Percentiles rank a stretch among this genome's conserved stretches.
Evolutionary conservation across 2,329 filamentous ascomycete genomes (phyloP).

Genomic region (Incumbomyces delicatus): DNA sequence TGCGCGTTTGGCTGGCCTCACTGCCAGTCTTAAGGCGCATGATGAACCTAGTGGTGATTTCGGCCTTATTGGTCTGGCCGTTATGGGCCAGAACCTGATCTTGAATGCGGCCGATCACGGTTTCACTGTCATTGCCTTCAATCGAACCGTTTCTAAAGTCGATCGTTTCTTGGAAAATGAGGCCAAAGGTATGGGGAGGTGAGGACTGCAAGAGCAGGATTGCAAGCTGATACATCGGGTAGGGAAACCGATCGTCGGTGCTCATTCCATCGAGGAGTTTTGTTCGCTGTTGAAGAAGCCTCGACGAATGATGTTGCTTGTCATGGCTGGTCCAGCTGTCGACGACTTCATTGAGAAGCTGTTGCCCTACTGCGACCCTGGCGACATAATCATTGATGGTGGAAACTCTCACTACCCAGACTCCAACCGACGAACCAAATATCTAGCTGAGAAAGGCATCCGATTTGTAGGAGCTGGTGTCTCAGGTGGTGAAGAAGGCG

Average conservation of each 20-base stretch:
- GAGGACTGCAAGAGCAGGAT: neutral
- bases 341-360: constrained; percentile 98
- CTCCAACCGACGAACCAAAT: constrained; percentile 91
- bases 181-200: constrained; percentile 56
- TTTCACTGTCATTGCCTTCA: constrained; percentile 96
- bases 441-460: constrained; percentile 78
- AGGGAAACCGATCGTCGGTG: constrained; percentile 90
- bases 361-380: constrained; percentile 68
- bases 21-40: constrained; percentile 55
- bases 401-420: constrained; percentile 99
- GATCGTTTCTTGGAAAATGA: constrained; percentile 86
- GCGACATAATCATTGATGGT: constrained; percentile 98
- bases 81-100: constrained; percentile 84
- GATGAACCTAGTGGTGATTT: constrained; percentile 62
- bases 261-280: constrained; percentile 89
- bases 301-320: constrained; percentile 94
- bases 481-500: constrained; percentile 98
- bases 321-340: constrained; percentile 95
- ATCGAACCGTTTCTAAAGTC: constrained; percentile 97
- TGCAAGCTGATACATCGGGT: constrained; percentile 30
- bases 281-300: constrained; percentile 93
- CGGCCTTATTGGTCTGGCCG: constrained; percentile 84
- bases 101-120: constrained; percentile 82
- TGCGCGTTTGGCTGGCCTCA: constrained; percentile 65
- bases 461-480: constrained; percentile 95